These are phyloP conservation scores for Citrus australasica DNA, from an alignment of 345 rosid genomes.

Conservation along the genomic window DNA sequence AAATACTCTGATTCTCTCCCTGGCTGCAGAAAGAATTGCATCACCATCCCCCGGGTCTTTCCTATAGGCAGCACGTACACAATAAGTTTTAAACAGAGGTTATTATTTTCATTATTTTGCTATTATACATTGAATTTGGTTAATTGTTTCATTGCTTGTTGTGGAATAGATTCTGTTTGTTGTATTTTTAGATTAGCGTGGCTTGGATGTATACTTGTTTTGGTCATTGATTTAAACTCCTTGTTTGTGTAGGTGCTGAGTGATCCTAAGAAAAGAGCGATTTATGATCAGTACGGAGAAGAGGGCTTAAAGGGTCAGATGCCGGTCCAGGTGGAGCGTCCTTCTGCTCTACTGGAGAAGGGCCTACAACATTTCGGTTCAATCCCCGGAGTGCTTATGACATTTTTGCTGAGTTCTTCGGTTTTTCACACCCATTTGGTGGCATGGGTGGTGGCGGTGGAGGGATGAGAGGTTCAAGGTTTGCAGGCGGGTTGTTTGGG, in stretches of 20 bases:
- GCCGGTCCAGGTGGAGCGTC: slow-evolving; percentile 61
- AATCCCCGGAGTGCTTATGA: slow-evolving; percentile 65
- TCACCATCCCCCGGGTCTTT: slow-evolving; percentile 71
- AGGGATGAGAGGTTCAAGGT: slow-evolving; percentile 34
- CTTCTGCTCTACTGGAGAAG: slow-evolving; percentile 44
- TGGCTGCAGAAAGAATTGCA: slow-evolving; percentile 70
- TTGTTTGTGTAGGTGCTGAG: slow-evolving; percentile 54
- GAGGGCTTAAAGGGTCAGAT: slow-evolving; percentile 74
- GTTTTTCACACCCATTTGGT: slow-evolving; percentile 54
- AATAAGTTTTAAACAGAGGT: slow-evolving; percentile 38
- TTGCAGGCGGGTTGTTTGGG: slow-evolving; percentile 55
- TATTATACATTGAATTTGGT: neutral
- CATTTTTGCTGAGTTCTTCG: slow-evolving; percentile 69
- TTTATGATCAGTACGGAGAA: slow-evolving; percentile 79
- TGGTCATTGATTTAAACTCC: neutral
- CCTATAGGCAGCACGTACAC: slow-evolving; percentile 75
- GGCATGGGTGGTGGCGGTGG: slow-evolving; percentile 22
- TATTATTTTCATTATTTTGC: neutral
- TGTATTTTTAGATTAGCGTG: neutral
- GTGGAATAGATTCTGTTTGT: neutral
- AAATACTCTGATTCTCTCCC: slow-evolving; percentile 63
- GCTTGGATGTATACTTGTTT: neutral
- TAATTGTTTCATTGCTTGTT: neutral
- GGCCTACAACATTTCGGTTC: slow-evolving; percentile 52
- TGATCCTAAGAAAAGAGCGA: slow-evolving; percentile 72